Evolutionary conservation across 495 filamentous ascomycete species (phyloP).

Genomic region (Cladorrhinum samala): DNA sequence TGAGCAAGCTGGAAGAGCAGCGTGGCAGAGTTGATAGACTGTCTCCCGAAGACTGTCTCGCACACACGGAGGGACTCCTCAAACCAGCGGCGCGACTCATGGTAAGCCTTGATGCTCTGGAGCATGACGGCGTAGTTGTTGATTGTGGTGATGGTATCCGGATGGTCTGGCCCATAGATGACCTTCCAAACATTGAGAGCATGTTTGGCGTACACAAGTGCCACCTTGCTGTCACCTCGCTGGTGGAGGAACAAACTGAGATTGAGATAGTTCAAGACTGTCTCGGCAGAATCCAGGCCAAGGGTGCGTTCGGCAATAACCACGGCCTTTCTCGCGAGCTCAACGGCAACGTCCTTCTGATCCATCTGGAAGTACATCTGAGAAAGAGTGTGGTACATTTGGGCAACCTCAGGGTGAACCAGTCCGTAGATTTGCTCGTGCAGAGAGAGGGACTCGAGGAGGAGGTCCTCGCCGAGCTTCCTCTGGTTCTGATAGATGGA

Average conservation of each 20-base stretch:
- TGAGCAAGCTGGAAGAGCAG: slow-evolving; percentile 96
- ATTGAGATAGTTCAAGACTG: slow-evolving; percentile 91
- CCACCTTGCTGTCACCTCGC: slow-evolving; percentile 75
- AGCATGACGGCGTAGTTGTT: slow-evolving; percentile 99
- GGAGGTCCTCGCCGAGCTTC: slow-evolving; percentile 90
- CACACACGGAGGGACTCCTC: slow-evolving; percentile 83
- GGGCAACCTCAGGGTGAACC: slow-evolving; percentile 91
- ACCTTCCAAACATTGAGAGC: slow-evolving; percentile 95
- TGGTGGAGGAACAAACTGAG: slow-evolving; percentile 92
- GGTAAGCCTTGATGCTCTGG: slow-evolving; percentile 84
- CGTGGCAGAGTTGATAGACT: slow-evolving; percentile 89
- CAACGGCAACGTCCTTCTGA: slow-evolving; percentile 90
- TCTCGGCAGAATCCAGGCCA: slow-evolving; percentile 90
- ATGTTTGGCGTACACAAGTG: slow-evolving; percentile 80
- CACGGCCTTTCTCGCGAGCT: slow-evolving; percentile 91
- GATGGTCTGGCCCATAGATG: slow-evolving; percentile 88
- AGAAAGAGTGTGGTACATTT: slow-evolving; percentile 89
- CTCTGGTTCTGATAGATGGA: slow-evolving; percentile 91
- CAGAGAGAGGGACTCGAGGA: slow-evolving; percentile 89
- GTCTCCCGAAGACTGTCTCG: slow-evolving; percentile 77
- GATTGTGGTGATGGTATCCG: slow-evolving; percentile 95
- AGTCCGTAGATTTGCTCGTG: slow-evolving; percentile 99
- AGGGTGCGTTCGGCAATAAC: slow-evolving; percentile 93
- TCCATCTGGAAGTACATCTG: slow-evolving; percentile 94
- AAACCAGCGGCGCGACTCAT: slow-evolving; percentile 92